phyloP scores from a whole-genome alignment of 495 filamentous ascomycete genomes.

The Astrocystis sublimbata region DNA sequence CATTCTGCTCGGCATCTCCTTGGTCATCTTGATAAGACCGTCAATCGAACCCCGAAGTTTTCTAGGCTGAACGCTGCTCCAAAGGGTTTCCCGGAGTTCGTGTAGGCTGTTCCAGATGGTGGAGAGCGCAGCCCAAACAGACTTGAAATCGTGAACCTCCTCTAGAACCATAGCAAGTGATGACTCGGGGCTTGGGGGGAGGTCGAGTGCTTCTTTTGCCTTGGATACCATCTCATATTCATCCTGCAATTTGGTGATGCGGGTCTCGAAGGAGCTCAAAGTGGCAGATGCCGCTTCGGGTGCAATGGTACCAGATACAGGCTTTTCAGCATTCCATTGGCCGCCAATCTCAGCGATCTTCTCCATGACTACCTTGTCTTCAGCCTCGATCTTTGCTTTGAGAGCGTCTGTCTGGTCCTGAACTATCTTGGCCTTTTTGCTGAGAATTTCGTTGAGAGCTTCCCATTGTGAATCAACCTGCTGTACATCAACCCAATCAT shows the following conservation, averaged over 20 bases:
- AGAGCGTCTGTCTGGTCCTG: slow-evolving; percentile 93
- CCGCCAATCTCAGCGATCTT: slow-evolving; percentile 80
- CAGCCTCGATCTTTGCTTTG: slow-evolving; percentile 91
- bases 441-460: slow-evolving; percentile 82
- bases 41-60: slow-evolving; percentile 89
- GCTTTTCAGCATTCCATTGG: slow-evolving; percentile 95
- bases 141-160: slow-evolving; percentile 98
- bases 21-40: slow-evolving; percentile 92
- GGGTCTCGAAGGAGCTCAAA: slow-evolving; percentile 74
- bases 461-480: slow-evolving; percentile 95
- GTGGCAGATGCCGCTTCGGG: slow-evolving; percentile 82
- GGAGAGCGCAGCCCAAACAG: slow-evolving; percentile 90
- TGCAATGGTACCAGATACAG: slow-evolving; percentile 88
- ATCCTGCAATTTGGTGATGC: slow-evolving; percentile 76
- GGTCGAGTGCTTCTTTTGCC: slow-evolving; percentile 93
- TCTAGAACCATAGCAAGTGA: slow-evolving; percentile 79
- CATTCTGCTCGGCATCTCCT: slow-evolving; percentile 99
- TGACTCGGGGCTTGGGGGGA: slow-evolving; percentile 75
- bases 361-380: slow-evolving; percentile 84
- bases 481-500: slow-evolving; percentile 90
- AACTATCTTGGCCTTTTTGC: slow-evolving; percentile 87
- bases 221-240: slow-evolving; percentile 93
- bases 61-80: slow-evolving; percentile 89
- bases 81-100: slow-evolving; percentile 85
- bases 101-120: slow-evolving; percentile 97